Percentiles rank a stretch among this genome's conserved stretches.
phyloP scores from a whole-genome alignment of 345 rosid genomes.

The Pelargonium nanum region DNA sequence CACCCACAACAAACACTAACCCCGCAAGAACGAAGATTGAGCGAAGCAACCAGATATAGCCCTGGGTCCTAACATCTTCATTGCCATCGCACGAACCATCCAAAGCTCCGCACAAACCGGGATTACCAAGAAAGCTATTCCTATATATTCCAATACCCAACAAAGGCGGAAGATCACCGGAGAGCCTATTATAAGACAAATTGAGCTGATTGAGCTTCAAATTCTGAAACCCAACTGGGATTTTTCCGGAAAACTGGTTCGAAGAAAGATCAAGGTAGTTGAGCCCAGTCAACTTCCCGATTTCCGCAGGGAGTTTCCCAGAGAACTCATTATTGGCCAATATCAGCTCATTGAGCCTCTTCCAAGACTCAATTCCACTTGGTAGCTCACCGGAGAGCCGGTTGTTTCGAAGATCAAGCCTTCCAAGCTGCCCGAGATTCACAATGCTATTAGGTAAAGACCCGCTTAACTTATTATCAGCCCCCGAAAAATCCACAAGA shows the following conservation, averaged over 20 bases:
- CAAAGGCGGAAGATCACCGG: conserved; percentile 60
- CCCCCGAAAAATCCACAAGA: conserved; percentile 46
- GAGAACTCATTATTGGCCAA: conserved; percentile 50
- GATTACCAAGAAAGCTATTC: conserved; percentile 70
- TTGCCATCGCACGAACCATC: conserved; percentile 48
- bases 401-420: conserved; percentile 68
- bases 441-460: conserved; percentile 53
- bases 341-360: conserved; percentile 74
- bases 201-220: conserved; percentile 87
- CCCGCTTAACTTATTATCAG: conserved; percentile 55
- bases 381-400: conserved; percentile 65
- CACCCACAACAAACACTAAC: conserved; percentile 51
- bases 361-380: conserved; percentile 44
- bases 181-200: conserved; percentile 55
- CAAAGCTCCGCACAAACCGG: conserved; percentile 61
- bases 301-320: conserved; percentile 64
- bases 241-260: conserved; percentile 50
- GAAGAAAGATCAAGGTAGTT: conserved; percentile 83
- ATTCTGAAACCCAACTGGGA: conserved; percentile 62
- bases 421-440: conserved; percentile 46
- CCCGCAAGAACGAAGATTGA: conserved; percentile 62
- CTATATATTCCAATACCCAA: conserved; percentile 49
- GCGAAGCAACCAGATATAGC: conserved; percentile 65
- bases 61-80: conserved; percentile 34
- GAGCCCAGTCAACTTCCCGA: conserved; percentile 63